phyloP scores from a whole-genome alignment of 1,284 basidiomycete species.

The Naganishia sp. region DNA sequence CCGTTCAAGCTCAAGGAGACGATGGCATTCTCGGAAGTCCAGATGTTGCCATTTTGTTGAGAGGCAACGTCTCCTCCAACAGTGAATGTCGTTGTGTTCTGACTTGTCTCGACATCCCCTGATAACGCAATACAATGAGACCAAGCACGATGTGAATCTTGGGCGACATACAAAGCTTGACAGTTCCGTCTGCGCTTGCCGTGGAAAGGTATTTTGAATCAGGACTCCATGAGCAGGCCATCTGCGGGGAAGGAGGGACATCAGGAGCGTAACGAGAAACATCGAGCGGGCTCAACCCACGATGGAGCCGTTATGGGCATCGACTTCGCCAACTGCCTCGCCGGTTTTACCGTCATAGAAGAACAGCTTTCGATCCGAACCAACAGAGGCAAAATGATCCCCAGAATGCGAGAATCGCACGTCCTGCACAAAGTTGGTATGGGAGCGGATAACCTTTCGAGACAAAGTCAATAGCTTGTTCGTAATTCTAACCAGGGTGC shows the following conservation, averaged over 20 bases:
- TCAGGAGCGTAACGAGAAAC: too few species aligned
- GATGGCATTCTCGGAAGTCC: conserved; percentile 70
- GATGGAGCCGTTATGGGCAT: conserved; percentile 70
- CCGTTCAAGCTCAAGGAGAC: conserved; percentile 85
- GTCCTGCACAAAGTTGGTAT: conserved; percentile 93
- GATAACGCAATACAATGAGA: not conserved
- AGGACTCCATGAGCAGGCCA: conserved; percentile 72
- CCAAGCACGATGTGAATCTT: conserved; percentile 3
- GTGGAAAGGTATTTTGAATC: conserved; percentile 75
- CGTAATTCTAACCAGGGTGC: not conserved
- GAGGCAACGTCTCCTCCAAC: conserved; percentile 66
- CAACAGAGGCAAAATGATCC: conserved; percentile 82
- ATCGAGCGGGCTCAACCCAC: conserved; percentile 57
- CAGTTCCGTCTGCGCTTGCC: conserved; percentile 82
- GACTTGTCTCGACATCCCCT: conserved; percentile 78
- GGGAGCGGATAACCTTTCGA: conserved; percentile 74
- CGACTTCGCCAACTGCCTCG: conserved; percentile 69
- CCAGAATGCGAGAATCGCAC: conserved; percentile 81
- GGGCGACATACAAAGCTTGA: conserved; percentile 73
- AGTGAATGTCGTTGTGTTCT: conserved; percentile 68
- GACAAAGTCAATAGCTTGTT: not conserved
- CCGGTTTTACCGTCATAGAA: conserved; percentile 92
- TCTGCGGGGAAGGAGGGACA: conserved; percentile 55
- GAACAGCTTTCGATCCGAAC: conserved; percentile 84
- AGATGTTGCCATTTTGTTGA: conserved; percentile 88